phyloP scores from a whole-genome alignment of 805 yeast species.

The Candida ponderosae region DNA sequence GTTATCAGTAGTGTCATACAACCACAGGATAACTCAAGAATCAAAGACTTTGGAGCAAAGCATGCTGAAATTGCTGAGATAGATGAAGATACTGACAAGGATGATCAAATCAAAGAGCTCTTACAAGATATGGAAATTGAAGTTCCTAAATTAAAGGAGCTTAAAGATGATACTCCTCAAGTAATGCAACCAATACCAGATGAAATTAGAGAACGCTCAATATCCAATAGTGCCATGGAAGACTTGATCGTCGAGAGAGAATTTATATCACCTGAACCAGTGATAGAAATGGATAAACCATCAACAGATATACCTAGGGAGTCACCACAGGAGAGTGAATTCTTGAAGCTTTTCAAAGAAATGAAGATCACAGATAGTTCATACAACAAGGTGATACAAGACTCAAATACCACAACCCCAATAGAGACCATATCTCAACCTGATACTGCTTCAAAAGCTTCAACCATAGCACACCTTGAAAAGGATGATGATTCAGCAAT shows the following conservation, averaged over 20 bases:
- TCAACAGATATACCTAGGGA: too few species aligned
- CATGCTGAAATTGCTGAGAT: constrained; percentile 3
- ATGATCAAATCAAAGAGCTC: constrained; percentile 23
- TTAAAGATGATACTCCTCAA: background rate
- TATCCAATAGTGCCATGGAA: too few species aligned
- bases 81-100: constrained; percentile 2
- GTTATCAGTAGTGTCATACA: constrained; percentile 39
- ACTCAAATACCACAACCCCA: constrained; percentile 3
- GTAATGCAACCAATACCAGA: background rate
- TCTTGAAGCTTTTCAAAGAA: background rate
- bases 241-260: too few species aligned
- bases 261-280: too few species aligned
- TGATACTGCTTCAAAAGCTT: too few species aligned
- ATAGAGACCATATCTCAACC: too few species aligned
- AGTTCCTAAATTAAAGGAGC: constrained; percentile 2
- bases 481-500: background rate
- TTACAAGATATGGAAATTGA: constrained; percentile 18
- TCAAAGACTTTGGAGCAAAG: constrained; percentile 15
- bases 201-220: background rate
- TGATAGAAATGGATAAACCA: too few species aligned
- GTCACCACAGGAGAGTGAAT: background rate
- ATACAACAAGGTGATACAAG: constrained; percentile 3
- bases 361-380: background rate
- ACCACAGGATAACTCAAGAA: constrained; percentile 24
- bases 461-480: background rate